Percentiles rank a stretch among this genome's conserved stretches.
These are phyloP conservation scores for Chaetomium sp. DNA, from an alignment of 2,329 filamentous ascomycete species.

Conservation along the genomic window DNA sequence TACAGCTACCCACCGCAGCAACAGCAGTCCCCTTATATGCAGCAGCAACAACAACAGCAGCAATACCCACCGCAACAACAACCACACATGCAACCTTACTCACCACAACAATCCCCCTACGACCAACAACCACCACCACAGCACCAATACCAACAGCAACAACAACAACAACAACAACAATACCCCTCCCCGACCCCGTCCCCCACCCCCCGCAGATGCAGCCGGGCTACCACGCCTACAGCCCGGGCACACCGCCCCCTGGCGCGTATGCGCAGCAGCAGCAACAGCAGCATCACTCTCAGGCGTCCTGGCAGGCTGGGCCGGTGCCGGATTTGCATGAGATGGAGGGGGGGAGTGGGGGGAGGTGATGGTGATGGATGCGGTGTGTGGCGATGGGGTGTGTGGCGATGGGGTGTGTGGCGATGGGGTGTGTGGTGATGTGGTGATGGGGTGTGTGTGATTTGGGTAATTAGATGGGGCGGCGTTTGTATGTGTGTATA, in stretches of 20 bases:
- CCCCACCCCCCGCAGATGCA: background rate
- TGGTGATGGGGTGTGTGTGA: background rate
- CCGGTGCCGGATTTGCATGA: conserved; percentile 43
- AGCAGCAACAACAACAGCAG: conserved; percentile 7
- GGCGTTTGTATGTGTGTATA: background rate
- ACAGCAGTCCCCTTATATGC: conserved; percentile 17
- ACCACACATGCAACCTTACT: background rate
- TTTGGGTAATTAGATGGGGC: background rate
- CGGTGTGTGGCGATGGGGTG: background rate
- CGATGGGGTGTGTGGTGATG: no score
- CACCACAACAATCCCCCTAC: background rate
- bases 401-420: background rate
- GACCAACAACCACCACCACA: background rate
- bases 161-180: background rate
- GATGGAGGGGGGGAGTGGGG: conserved; percentile 30
- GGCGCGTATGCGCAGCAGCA: conserved; percentile 19
- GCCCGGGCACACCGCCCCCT: conserved; percentile 7
- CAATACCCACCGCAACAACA: background rate
- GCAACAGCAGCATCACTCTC: conserved; percentile 25
- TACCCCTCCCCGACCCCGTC: background rate
- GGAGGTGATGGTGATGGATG: conserved; percentile 16
- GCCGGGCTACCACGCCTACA: conserved; percentile 13
- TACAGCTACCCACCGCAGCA: conserved; percentile 11
- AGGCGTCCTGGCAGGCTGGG: conserved; percentile 42
- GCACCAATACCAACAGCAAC: background rate